Percentiles rank a stretch among this genome's conserved stretches.
Evolutionary conservation across 2,329 filamentous ascomycete genomes (phyloP).

Genomic region (Fusarium nelsonii): DNA sequence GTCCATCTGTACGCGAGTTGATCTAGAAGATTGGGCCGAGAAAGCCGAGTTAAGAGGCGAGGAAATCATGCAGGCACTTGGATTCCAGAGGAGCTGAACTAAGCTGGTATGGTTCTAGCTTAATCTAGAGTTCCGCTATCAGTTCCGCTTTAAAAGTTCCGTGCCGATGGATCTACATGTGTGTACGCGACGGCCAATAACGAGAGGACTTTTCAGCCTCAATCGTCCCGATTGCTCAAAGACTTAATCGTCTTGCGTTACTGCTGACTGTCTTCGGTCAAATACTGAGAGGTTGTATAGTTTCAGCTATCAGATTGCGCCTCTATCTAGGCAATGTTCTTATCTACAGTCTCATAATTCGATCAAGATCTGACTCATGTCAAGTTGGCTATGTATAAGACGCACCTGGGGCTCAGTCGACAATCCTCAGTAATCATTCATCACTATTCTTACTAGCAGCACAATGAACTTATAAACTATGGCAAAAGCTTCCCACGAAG

Average conservation of each 20-base stretch:
- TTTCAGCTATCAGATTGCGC: too few species aligned
- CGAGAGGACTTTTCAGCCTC: not conserved
- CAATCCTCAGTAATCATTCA: too few species aligned
- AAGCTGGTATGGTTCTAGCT: not conserved
- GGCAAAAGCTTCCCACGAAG: not conserved
- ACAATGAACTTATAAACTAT: too few species aligned
- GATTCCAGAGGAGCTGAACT: not conserved
- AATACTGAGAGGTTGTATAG: too few species aligned
- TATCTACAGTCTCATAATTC: too few species aligned
- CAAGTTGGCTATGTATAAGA: too few species aligned
- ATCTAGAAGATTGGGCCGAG: not conserved
- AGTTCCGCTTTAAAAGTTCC: constrained; percentile 4
- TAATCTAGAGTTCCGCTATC: not conserved
- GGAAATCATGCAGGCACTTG: not conserved
- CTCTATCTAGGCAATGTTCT: too few species aligned
- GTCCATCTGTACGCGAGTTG: not conserved
- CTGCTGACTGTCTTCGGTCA: too few species aligned
- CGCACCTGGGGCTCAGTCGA: too few species aligned
- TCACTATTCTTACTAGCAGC: too few species aligned
- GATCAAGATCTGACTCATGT: too few species aligned
- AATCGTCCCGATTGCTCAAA: not conserved
- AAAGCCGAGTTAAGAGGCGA: not conserved
- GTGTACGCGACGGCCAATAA: constrained; percentile 18
- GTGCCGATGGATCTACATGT: not conserved
- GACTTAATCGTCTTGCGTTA: too few species aligned